A percentile compares a stretch with the other conserved stretches of the same genome.
phyloP scores from a whole-genome alignment of 768 basidiomycete genomes.

The Mycena polygramma region DNA sequence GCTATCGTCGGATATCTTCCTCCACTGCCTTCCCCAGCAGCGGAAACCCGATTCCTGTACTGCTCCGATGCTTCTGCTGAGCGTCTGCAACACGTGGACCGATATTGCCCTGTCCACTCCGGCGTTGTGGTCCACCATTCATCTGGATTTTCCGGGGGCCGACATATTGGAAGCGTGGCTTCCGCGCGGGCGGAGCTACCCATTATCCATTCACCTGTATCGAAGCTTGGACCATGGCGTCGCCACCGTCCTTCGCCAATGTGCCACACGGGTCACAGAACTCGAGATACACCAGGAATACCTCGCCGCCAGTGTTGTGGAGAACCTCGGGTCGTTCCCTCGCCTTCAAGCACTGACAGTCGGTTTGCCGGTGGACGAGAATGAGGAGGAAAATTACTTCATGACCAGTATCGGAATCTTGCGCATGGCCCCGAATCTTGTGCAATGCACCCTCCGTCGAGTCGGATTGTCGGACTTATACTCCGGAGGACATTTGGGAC shows the following conservation, averaged over 20 bases:
- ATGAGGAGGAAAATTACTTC: background rate
- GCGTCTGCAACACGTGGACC: conserved; percentile 2
- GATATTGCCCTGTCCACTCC: background rate
- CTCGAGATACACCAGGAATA: background rate
- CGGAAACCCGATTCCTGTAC: background rate
- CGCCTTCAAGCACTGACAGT: background rate
- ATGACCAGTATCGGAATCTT: background rate
- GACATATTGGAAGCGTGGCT: background rate
- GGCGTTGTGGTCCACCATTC: background rate
- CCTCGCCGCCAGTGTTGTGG: too few relatives aligned
- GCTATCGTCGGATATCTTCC: conserved; percentile 2
- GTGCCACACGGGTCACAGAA: background rate
- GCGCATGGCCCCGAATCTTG: conserved; percentile 6
- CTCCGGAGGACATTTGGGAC: background rate
- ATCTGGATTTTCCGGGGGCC: background rate
- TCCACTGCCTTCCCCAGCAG: background rate
- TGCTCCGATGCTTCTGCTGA: background rate
- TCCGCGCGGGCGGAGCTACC: background rate
- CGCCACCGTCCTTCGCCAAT: background rate
- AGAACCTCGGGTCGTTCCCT: background rate
- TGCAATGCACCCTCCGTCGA: conserved; percentile 1
- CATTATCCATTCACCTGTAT: background rate
- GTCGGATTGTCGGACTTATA: too few relatives aligned
- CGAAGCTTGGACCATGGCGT: background rate
- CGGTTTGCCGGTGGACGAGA: background rate